phyloP scores from a whole-genome alignment of 768 basidiomycete genomes.

The Lactifluus hygrophoroides region DNA sequence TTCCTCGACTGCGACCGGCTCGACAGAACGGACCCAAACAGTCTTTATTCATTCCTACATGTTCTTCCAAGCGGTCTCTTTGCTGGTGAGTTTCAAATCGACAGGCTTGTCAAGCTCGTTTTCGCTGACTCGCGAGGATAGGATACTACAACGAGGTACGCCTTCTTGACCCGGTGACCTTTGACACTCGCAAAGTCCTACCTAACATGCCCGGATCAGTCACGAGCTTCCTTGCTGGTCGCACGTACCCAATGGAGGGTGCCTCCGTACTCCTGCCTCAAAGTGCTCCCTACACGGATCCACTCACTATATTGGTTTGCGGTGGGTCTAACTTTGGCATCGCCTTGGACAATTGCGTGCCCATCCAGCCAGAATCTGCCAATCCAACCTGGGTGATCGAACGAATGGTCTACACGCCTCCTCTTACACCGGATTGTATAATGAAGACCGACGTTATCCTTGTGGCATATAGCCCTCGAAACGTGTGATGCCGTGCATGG shows the following conservation, averaged over 20 bases:
- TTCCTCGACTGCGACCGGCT: slow-evolving; percentile 63
- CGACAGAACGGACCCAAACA: slow-evolving; percentile 65
- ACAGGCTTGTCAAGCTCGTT: not conserved
- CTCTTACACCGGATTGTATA: slow-evolving; percentile 32
- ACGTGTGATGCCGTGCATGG: slow-evolving; percentile 73
- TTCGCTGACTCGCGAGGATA: slow-evolving; percentile 22
- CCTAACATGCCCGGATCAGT: slow-evolving; percentile 74
- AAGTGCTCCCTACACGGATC: slow-evolving; percentile 63
- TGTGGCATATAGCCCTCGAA: slow-evolving; percentile 47
- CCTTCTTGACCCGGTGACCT: slow-evolving; percentile 57
- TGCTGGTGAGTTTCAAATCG: slow-evolving; percentile 41
- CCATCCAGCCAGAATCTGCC: slow-evolving; percentile 52
- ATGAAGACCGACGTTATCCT: not conserved
- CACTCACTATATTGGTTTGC: slow-evolving; percentile 60
- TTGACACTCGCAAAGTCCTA: slow-evolving; percentile 47
- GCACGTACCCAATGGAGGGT: slow-evolving; percentile 74
- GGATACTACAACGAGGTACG: slow-evolving; percentile 79
- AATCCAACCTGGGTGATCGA: slow-evolving; percentile 65
- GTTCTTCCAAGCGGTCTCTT: slow-evolving; percentile 65
- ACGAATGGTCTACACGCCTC: slow-evolving; percentile 52
- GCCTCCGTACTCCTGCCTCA: slow-evolving; percentile 63
- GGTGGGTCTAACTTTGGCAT: slow-evolving; percentile 60
- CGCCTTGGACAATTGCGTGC: slow-evolving; percentile 62
- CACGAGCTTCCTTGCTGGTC: slow-evolving; percentile 60
- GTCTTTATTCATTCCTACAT: slow-evolving; percentile 70